phyloP scores from a whole-genome alignment of 2,329 filamentous ascomycete genomes.

The Lasiodiplodia sp. region DNA sequence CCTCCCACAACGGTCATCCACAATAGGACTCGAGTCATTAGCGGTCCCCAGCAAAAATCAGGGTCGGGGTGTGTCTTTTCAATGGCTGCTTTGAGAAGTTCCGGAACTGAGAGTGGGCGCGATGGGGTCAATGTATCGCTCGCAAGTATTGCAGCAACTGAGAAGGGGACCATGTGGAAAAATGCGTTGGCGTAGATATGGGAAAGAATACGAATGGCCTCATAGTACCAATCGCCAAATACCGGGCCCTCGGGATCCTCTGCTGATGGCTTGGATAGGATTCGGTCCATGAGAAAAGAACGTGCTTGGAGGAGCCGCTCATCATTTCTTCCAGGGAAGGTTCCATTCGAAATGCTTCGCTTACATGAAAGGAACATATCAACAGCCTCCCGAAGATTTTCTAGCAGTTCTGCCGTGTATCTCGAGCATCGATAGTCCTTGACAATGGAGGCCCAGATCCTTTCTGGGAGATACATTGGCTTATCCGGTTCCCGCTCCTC shows the following conservation, averaged over 20 bases:
- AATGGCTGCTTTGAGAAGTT: conserved; percentile 8
- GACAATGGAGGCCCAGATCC: conserved; percentile 9
- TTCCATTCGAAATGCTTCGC: background rate
- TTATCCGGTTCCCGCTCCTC: background rate
- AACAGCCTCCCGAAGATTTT: background rate
- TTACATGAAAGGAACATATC: background rate
- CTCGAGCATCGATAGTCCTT: conserved; percentile 22
- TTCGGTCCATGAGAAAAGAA: conserved; percentile 1
- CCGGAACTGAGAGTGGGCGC: conserved; percentile 5
- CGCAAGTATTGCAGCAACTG: conserved; percentile 13
- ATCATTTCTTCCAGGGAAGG: background rate
- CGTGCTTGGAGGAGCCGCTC: background rate
- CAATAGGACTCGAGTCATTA: conserved; percentile 19
- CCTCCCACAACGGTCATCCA: conserved; percentile 13
- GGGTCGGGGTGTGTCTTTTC: conserved; percentile 19
- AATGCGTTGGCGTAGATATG: conserved; percentile 19
- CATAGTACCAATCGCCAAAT: conserved; percentile 20
- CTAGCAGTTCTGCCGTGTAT: conserved; percentile 6
- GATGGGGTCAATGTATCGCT: background rate
- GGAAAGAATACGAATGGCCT: conserved; percentile 8
- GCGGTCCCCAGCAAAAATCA: conserved; percentile 9
- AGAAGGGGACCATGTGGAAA: conserved; percentile 16
- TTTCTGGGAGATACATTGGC: conserved; percentile 11
- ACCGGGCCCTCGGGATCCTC: conserved; percentile 14
- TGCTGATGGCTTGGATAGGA: conserved; percentile 9